phyloP scores from a whole-genome alignment of 2,329 filamentous ascomycete genomes.

The Botryotinia globosa region DNA sequence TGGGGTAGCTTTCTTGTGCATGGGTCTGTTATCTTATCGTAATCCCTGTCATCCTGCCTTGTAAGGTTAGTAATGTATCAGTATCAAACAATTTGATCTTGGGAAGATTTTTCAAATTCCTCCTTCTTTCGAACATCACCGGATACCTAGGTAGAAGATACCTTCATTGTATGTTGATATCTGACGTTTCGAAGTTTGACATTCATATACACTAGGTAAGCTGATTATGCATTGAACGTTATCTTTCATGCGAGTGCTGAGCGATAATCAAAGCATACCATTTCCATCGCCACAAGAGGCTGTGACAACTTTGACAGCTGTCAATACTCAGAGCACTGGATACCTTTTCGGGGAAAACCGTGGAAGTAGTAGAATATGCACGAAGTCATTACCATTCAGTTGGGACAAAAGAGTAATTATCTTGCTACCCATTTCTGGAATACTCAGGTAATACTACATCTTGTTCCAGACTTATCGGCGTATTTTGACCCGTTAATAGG shows the following conservation, averaged over 20 bases:
- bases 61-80: neutral
- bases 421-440: conserved; percentile 98
- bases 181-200: neutral
- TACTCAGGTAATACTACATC: conserved; percentile 59
- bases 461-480: too few species aligned
- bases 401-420: conserved; percentile 91
- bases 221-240: neutral
- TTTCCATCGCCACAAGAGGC: neutral
- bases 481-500: conserved; percentile 50
- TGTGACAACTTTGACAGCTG: neutral
- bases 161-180: neutral
- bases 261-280: neutral
- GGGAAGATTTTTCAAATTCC: neutral
- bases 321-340: neutral
- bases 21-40: conserved; percentile 15
- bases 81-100: conserved; percentile 14
- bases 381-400: conserved; percentile 90
- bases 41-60: neutral
- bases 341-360: neutral
- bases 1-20: neutral
- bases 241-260: conserved; percentile 15
- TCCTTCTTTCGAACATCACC: neutral
- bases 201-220: neutral
- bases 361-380: conserved; percentile 60
- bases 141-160: neutral